These are phyloP conservation scores for Achaetomiella virescens DNA, from an alignment of 495 filamentous ascomycete genomes.

Conservation along the genomic window DNA sequence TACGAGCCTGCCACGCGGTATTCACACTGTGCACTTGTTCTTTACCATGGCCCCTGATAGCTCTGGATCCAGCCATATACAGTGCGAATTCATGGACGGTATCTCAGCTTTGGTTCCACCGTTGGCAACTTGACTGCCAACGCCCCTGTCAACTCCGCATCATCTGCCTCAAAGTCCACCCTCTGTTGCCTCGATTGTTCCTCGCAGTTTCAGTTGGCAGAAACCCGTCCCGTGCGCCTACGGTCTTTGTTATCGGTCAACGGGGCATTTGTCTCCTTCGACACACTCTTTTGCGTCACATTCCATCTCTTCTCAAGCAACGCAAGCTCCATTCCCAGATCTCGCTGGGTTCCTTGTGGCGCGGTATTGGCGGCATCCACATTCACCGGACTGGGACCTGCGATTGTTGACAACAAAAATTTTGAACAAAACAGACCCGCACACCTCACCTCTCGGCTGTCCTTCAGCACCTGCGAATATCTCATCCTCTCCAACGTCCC, in stretches of 20 bases:
- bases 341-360: background rate
- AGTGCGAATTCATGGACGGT: too few species aligned
- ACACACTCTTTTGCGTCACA: slow-evolving; percentile 17
- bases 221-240: slow-evolving; percentile 4
- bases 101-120: background rate
- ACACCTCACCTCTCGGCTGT: slow-evolving; percentile 1
- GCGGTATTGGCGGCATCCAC: slow-evolving; percentile 23
- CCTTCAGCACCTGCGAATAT: slow-evolving; percentile 1
- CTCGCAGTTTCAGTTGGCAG: background rate
- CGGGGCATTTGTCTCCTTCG: slow-evolving; percentile 12
- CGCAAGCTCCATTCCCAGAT: background rate
- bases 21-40: too few species aligned
- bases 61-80: too few species aligned
- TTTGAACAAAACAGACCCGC: slow-evolving; percentile 26
- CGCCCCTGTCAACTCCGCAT: slow-evolving; percentile 20
- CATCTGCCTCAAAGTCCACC: slow-evolving; percentile 17
- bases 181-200: slow-evolving; percentile 7
- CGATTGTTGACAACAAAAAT: slow-evolving; percentile 34
- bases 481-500: background rate
- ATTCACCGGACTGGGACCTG: slow-evolving; percentile 18
- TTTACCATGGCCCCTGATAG: too few species aligned
- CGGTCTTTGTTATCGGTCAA: background rate
- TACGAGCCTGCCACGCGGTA: too few species aligned
- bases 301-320: slow-evolving; percentile 7
- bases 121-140: slow-evolving; percentile 11